Evolutionary conservation across 2,329 filamentous ascomycete species (phyloP).

Genomic region (Arthrobotrys conoides): DNA sequence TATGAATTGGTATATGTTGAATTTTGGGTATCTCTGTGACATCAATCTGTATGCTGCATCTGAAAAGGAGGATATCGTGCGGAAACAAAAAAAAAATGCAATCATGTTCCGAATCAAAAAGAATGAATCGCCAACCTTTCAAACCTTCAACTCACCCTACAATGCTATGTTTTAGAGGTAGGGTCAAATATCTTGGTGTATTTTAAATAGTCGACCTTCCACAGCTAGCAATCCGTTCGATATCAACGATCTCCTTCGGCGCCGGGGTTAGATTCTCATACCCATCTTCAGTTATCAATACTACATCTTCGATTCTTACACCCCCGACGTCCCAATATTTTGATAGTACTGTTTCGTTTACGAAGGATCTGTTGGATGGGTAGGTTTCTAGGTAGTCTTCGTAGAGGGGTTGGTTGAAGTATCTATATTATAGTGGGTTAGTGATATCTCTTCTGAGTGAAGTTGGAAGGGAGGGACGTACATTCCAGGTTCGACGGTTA

Average conservation of each 20-base stretch:
- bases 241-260: constrained; percentile 73
- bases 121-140: background rate
- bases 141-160: no score
- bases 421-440: constrained; percentile 65
- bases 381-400: constrained; percentile 77
- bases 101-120: background rate
- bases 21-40: background rate
- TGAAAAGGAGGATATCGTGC: background rate
- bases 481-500: constrained; percentile 85
- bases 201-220: background rate
- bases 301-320: constrained; percentile 91
- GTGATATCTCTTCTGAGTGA: background rate
- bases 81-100: background rate
- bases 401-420: constrained; percentile 81
- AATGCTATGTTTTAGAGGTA: no score
- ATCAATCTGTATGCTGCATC: constrained; percentile 5
- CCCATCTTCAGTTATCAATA: constrained; percentile 82
- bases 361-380: constrained; percentile 73
- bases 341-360: constrained; percentile 77
- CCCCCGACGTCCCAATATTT: constrained; percentile 85
- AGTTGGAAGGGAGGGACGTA: constrained; percentile 66
- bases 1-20: background rate
- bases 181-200: no score
- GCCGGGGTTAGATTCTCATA: constrained; percentile 86
- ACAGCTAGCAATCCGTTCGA: constrained; percentile 30